Conservation (phyloP, 257 asterid species). For the Solanum tarijense region DNA sequence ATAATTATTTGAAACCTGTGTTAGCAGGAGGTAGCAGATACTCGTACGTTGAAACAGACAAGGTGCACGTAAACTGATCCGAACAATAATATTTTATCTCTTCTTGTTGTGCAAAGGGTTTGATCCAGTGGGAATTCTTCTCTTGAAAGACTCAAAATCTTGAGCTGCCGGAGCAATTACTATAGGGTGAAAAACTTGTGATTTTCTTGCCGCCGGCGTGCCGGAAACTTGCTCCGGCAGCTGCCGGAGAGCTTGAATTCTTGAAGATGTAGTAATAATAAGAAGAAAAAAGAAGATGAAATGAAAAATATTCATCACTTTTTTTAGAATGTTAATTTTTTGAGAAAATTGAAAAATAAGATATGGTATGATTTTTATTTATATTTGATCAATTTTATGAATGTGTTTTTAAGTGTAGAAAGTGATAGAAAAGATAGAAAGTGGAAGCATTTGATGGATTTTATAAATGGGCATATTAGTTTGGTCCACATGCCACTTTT, state of each 20-base stretch:
- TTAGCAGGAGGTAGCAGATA: neutral
- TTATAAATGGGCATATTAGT: neutral
- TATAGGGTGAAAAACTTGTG: neutral
- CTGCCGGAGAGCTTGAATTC: neutral
- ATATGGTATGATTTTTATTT: neutral
- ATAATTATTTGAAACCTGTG: neutral
- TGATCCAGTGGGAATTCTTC: conserved; percentile 6
- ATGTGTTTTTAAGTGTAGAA: neutral
- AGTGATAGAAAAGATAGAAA: neutral
- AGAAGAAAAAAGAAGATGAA: neutral
- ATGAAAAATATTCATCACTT: neutral
- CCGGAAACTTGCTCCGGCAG: neutral
- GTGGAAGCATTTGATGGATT: neutral
- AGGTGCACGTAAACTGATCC: neutral
- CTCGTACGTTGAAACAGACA: neutral
- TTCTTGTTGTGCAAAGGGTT: conserved; percentile 4
- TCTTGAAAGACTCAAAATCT: neutral
- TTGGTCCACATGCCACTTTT: neutral
- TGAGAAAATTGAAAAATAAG: neutral
- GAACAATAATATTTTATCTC: neutral
- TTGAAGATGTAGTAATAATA: neutral
- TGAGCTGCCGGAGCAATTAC: neutral
- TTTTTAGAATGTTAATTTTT: neutral
- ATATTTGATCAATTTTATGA: neutral
- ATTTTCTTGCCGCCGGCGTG: neutral